Percentiles rank a stretch among this genome's conserved stretches.
phyloP scores from a whole-genome alignment of 345 rosid species.

The Eucalyptus pauciflora region DNA sequence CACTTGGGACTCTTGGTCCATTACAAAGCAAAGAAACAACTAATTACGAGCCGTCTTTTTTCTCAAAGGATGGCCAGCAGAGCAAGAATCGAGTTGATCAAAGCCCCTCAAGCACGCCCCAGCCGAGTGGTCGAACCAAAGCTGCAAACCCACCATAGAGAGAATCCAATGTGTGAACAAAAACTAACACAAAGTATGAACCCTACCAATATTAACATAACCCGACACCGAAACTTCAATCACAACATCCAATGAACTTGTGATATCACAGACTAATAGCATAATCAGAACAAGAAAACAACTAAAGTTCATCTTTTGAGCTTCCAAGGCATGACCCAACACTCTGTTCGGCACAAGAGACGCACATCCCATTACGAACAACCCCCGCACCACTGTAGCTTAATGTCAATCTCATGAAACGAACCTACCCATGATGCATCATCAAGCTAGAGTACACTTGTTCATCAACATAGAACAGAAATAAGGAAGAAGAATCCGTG shows the following conservation, averaged over 20 bases:
- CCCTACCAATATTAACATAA: background rate
- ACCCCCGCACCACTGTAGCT: background rate
- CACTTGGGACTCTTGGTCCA: conserved; percentile 1
- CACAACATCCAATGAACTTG: background rate
- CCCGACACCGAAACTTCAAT: background rate
- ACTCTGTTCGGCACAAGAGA: background rate
- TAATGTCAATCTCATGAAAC: background rate
- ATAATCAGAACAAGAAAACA: background rate
- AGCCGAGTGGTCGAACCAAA: background rate
- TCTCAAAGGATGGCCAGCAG: background rate
- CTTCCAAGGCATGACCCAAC: background rate
- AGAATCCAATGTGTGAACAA: background rate
- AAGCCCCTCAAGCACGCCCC: background rate
- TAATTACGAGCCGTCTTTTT: background rate
- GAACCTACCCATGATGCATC: background rate
- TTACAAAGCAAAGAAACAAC: background rate
- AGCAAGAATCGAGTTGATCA: background rate
- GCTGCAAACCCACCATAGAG: background rate
- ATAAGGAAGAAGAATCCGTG: background rate
- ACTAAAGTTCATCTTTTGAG: background rate
- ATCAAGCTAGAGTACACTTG: background rate
- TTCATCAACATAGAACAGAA: no score
- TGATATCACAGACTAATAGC: no score
- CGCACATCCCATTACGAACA: background rate
- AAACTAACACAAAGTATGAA: background rate